Base-by-base conservation (phyloP, 352 stramenopile species). In the Thraustochytrium aureum region DNA sequence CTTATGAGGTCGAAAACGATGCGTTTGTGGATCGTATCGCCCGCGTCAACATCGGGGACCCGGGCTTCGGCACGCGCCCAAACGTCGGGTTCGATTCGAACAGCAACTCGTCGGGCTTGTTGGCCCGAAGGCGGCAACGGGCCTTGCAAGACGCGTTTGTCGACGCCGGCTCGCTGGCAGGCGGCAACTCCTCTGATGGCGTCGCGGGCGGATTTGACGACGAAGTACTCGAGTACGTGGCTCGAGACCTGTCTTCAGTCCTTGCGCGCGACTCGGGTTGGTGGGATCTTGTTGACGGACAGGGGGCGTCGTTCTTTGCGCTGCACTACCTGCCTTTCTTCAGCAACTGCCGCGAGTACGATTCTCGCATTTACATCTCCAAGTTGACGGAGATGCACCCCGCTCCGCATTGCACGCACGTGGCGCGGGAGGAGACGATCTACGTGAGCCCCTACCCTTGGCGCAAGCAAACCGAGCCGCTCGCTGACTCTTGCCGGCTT, bases 311-410 rank as follows among this genome's bases (percentile, higher is more conserved):
- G 1, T 95, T 92, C 61, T 82, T 97, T n/a, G 89, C 87, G 4
- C 85, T 98, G 30, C 91, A 94, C 1, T 99, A 98, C 81, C 85
- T 99, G 52, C 95, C 95, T 0, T 99, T 95, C 84, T 96, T 99
- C 54, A 97, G 91, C n/a, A 95, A 93, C 42, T 99, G 94, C 73
- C 87, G 93, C 20, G 94, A 92, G 5, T 98, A 95, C 84, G 95
- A 97, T 72, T 96, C 89, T 42, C 90, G 97, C 75, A 92, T 98
- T 66, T 92, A 87, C 66, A 88, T 98, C 59, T 88, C 89, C 42
- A 97, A 97, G 84, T 87, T 99, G 72, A 72, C 98, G 0, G 94
- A 99, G 82, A 90, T 91, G 26, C 92, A 99, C 83, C 94, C 94
- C 37, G 92, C 95, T 79, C 73, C 73, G 22, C 62, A 82, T 33